Base-by-base conservation (phyloP, 2,329 filamentous ascomycete genomes). In the Hansfordia pulvinata region DNA sequence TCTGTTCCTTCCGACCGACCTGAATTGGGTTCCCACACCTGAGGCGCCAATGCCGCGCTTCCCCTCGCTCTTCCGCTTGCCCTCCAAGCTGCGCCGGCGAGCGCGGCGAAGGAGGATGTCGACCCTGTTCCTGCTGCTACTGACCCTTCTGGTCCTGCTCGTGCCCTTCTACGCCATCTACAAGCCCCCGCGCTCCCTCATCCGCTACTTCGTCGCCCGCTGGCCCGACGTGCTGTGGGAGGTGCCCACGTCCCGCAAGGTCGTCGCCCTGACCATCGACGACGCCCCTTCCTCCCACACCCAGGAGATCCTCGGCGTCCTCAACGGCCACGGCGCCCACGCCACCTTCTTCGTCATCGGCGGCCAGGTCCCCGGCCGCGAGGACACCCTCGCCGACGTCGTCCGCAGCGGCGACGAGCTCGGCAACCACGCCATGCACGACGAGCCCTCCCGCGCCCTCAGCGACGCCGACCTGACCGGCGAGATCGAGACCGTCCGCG, bases 311-410 rank as follows among this genome's bases (percentile, higher is more conserved):
- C 55, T 85, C 29, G 54, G 70, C 22, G 54, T 82, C 0, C 60
- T 93, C n/a, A 56, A 61, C 28, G 58, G 60, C 14, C 64, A 83
- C 43, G 62, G 66, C 30, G 82, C 77, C 10, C 69, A 62, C 12
- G 85, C 85, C 0, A 93, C 85, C 0, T 90, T 93, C 49, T 94
- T 93, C 50, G 64, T 92, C 17, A 93, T 93, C 40, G 85, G 85
- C 7, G 66, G 65, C 3, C 84, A 93, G 54, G 73, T 83, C 8
- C 38, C 58, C 0, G 69, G 64, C 2, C 50, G 56, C 16, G 63
- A 76, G 42, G 53, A 57, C 5, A 50, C 64, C 3, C 57, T 84
- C 17, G 52, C 61, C 22, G 57, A 67, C 20, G 55, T 80, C 2
- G 58, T 81, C n/a, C 54, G 57, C 19, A 57, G 53, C 25, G 75